phyloP scores from a whole-genome alignment of 257 asterid species.

The Lycium ferocissimum region DNA sequence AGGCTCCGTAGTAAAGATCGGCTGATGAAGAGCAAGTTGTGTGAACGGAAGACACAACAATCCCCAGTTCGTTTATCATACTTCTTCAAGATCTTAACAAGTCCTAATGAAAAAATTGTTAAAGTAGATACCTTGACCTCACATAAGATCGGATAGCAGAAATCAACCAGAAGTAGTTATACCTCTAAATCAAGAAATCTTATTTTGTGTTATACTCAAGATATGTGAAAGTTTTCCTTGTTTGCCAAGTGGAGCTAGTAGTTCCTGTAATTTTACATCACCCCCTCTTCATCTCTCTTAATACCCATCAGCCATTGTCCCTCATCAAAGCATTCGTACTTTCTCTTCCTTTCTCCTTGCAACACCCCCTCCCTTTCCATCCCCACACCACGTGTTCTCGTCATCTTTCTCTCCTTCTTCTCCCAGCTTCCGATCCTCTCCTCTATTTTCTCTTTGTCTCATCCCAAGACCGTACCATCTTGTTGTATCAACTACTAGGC shows the following conservation, averaged over 20 bases:
- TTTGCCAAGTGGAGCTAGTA: conserved; percentile 8
- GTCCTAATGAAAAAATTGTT: conserved; percentile 50
- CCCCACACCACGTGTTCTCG: not conserved
- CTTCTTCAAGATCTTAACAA: conserved; percentile 88
- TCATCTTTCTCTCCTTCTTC: not conserved
- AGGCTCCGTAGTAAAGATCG: conserved; percentile 82
- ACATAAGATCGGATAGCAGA: not conserved
- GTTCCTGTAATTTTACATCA: not conserved
- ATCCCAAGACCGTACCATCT: not conserved
- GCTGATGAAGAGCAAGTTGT: conserved; percentile 79
- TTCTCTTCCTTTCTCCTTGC: conserved; percentile 17
- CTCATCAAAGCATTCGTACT: not conserved
- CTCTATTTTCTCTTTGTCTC: not conserved
- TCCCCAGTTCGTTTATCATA: conserved; percentile 90
- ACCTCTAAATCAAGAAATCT: not conserved
- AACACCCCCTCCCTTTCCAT: not conserved
- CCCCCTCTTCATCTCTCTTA: not conserved
- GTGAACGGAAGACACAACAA: conserved; percentile 72
- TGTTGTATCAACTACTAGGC: not conserved
- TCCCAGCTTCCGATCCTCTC: not conserved
- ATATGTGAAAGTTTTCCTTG: not conserved
- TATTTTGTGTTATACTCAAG: not conserved
- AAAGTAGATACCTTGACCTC: not conserved
- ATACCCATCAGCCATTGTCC: not conserved
- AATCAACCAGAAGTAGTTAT: not conserved